A percentile compares a stretch with the other conserved stretches of the same genome.
phyloP scores from a whole-genome alignment of 352 stramenopile species.

The Globisporangium cylindrosporum region DNA sequence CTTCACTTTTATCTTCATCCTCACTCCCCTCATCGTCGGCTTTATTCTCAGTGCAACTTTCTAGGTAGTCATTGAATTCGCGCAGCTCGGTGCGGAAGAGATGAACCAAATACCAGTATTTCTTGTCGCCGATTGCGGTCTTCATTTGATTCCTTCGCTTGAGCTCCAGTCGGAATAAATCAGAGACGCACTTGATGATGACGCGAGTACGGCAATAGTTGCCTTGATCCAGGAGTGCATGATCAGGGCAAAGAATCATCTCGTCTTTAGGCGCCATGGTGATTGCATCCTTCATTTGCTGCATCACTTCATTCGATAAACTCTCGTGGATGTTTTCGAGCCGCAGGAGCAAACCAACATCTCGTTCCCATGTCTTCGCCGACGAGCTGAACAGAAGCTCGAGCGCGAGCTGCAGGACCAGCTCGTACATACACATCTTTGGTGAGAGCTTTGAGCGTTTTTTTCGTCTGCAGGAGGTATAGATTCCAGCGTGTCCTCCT shows the following conservation, averaged over 20 bases:
- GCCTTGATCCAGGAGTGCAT: slow-evolving; percentile 5
- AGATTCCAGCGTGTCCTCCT: slow-evolving; percentile 4
- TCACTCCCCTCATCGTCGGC: slow-evolving; percentile 11
- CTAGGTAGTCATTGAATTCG: slow-evolving; percentile 35
- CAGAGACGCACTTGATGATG: slow-evolving; percentile 36
- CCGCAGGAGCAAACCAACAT: slow-evolving; percentile 45
- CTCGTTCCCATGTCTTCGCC: slow-evolving; percentile 39
- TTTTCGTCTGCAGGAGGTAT: slow-evolving; percentile 18
- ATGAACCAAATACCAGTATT: slow-evolving; percentile 45
- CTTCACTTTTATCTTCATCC: slow-evolving; percentile 8
- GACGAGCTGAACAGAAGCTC: slow-evolving; percentile 35
- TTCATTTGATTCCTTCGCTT: slow-evolving; percentile 35
- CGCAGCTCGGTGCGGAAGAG: slow-evolving; percentile 39
- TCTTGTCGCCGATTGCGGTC: slow-evolving; percentile 39
- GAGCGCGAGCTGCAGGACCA: slow-evolving; percentile 41
- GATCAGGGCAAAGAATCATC: slow-evolving; percentile 7
- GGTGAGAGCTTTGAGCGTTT: slow-evolving; percentile 16
- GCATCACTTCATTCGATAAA: slow-evolving; percentile 35
- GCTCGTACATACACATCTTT: slow-evolving; percentile 33
- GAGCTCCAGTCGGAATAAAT: slow-evolving; percentile 50
- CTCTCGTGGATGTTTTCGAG: slow-evolving; percentile 45
- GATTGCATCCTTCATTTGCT: slow-evolving; percentile 15
- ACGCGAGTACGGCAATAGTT: slow-evolving; percentile 30
- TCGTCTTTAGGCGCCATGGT: not conserved
- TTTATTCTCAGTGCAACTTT: not conserved